Evolutionary conservation across 345 rosid genomes (phyloP), one percentile per base, ranked within the genome.

Genomic region (Clausena lansium): DNA sequence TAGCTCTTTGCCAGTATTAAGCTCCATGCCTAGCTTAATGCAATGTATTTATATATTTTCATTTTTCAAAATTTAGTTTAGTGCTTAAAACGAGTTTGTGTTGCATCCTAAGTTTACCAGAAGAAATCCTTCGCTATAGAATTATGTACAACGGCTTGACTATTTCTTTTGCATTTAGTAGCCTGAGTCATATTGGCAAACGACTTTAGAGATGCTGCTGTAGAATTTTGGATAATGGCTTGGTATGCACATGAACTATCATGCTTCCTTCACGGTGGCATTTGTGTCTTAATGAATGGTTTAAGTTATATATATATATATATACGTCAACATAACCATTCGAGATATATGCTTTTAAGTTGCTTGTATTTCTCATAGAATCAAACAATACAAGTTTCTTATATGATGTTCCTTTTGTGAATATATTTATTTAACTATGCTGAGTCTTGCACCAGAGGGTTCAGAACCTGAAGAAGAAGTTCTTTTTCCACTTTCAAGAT

Each of bases 401-500:
- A 47, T 58, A 47, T 54, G 39, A 30, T 73, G 68, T 55, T 30
- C 33, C 39, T 47, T 32, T 78, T 58, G 61, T 72, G 39, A 61
- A 69, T 79, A 82, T 57, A 79, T 67, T 75, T 70, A 67, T 81
- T 63, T 85, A 76, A 83, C 74, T 39, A 39, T 28, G 35, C 27
- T 70, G 33, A 60, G 54, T 76, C 57, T 83, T 86, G 54, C 71
- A 54, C n/a, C 84, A 94, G 98, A 89, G 95, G 80, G 88, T 88
- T 71, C 98, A 96, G 79, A 68, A 83, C 85, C 79, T 94, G 84
- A 94, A 92, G 94, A 93, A 95, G 89, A 94, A 92, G 79, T 96
- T 96, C 86, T 92, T 87, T 90, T 96, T 88, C 84, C 95, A 88
- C 84, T 96, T 92, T 85, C 98, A 90, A 88, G 95, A 96, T 85